These are phyloP conservation scores for Drechslerella dactyloides DNA, from an alignment of 2,329 filamentous ascomycete genomes.

Conservation along the genomic window DNA sequence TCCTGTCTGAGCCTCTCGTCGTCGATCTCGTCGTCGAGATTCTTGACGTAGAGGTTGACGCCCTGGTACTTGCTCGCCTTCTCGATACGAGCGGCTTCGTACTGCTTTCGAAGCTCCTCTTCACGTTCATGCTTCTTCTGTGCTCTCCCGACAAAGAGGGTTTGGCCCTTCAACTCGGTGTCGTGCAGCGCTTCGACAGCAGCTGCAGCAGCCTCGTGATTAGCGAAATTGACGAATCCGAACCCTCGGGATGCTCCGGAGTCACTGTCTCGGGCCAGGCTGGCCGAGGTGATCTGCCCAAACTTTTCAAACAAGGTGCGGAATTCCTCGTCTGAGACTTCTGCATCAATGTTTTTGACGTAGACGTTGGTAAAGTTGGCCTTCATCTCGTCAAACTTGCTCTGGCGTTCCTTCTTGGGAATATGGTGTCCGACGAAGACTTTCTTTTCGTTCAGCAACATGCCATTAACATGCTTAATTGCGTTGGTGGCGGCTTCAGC, in stretches of 20 bases:
- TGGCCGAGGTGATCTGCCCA: constrained; percentile 93
- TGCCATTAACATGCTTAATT: constrained; percentile 99
- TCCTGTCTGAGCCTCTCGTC: constrained; percentile 96
- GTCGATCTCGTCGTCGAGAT: constrained; percentile 93
- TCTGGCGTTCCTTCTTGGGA: constrained; percentile 99
- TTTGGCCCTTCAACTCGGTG: constrained; percentile 90
- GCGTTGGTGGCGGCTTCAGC: constrained; percentile 94
- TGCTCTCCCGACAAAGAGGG: constrained; percentile 95
- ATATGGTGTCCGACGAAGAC: constrained; percentile 99
- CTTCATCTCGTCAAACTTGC: constrained; percentile 99
- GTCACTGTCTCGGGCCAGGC: constrained; percentile 84
- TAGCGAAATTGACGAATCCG: constrained; percentile 94
- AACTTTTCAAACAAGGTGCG: constrained; percentile 88
- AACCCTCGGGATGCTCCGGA: constrained; percentile 90
- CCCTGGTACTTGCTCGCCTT: constrained; percentile 99
- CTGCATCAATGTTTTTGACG: constrained; percentile 92
- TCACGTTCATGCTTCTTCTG: constrained; percentile 99
- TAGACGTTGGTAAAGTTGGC: constrained; percentile 99
- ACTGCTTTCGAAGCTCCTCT: constrained; percentile 98
- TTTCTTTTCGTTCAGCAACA: constrained; percentile 99
- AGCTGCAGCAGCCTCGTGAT: constrained; percentile 81
- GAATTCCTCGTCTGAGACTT: constrained; percentile 92
- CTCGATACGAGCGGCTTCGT: constrained; percentile 95
- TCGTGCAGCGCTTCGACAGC: constrained; percentile 92
- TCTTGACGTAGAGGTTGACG: constrained; percentile 99